Conservation (phyloP, 2,329 filamentous ascomycete species). For the Penicillium sclerotigenum region DNA sequence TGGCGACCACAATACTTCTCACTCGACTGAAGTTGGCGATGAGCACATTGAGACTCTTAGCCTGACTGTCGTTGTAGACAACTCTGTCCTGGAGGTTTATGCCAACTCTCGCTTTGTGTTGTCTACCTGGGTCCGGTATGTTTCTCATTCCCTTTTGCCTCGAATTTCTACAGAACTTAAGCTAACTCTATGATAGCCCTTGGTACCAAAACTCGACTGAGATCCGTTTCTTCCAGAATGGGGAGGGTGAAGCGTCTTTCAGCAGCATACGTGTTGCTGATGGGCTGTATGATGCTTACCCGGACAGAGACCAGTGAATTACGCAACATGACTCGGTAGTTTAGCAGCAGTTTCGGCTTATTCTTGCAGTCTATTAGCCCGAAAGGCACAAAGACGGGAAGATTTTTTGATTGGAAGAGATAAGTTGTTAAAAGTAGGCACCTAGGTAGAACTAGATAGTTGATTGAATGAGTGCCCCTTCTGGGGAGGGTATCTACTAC, state of each 20-base stretch:
- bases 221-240: background rate
- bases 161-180: background rate
- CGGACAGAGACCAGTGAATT: background rate
- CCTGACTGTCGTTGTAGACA: background rate
- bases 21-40: background rate
- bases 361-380: rapidly evolving
- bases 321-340: background rate
- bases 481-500: background rate
- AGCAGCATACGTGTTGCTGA: background rate
- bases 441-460: no score
- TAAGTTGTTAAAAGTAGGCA: background rate
- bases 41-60: background rate
- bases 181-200: background rate
- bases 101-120: background rate
- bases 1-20: background rate
- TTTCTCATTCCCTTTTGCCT: background rate
- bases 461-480: background rate
- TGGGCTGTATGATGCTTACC: background rate
- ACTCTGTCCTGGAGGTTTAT: background rate
- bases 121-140: background rate
- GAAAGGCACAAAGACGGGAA: background rate
- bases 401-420: background rate
- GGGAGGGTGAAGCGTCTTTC: background rate
- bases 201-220: background rate
- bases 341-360: no score